Conservation (phyloP, 345 rosid genomes). For the Crucihimalaya himalaica region DNA sequence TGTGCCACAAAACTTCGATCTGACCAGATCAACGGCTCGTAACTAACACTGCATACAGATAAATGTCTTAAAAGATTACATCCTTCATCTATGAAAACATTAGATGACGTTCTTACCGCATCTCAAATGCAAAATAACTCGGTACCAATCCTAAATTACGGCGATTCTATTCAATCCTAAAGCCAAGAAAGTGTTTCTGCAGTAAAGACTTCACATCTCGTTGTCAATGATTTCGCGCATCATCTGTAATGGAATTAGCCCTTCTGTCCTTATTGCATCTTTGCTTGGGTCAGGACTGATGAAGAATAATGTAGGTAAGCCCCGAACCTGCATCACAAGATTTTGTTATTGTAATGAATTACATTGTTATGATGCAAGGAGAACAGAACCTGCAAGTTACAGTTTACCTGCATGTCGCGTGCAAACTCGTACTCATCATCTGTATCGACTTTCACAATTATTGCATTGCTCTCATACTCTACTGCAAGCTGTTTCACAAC, state of each 20-base stretch:
- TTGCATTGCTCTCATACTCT: constrained; percentile 76
- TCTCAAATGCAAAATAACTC: constrained; percentile 3
- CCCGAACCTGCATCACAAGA: constrained; percentile 68
- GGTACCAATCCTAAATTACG: not conserved
- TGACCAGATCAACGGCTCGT: constrained; percentile 1
- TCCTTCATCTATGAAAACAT: constrained; percentile 17
- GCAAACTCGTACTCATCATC: constrained; percentile 94
- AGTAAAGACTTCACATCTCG: constrained; percentile 58
- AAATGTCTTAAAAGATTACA: not conserved
- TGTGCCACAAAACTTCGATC: not conserved
- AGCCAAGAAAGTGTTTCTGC: constrained; percentile 12
- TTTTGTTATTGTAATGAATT: not conserved
- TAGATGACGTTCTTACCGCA: constrained; percentile 22
- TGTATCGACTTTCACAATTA: constrained; percentile 88
- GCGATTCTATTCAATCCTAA: constrained; percentile 24
- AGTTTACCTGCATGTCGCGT: constrained; percentile 73
- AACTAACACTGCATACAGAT: constrained; percentile 12
- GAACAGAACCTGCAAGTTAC: constrained; percentile 11
- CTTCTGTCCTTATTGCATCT: constrained; percentile 90
- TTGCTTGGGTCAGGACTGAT: constrained; percentile 86
- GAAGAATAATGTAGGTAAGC: constrained; percentile 83
- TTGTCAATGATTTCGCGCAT: constrained; percentile 86
- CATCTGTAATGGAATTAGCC: constrained; percentile 84
- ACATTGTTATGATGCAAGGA: not conserved
- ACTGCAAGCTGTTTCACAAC: constrained; percentile 69